Percentiles rank a stretch among this genome's conserved stretches.
These are phyloP conservation scores for Boletus coccyginus DNA, from an alignment of 768 basidiomycete species.

Conservation along the genomic window DNA sequence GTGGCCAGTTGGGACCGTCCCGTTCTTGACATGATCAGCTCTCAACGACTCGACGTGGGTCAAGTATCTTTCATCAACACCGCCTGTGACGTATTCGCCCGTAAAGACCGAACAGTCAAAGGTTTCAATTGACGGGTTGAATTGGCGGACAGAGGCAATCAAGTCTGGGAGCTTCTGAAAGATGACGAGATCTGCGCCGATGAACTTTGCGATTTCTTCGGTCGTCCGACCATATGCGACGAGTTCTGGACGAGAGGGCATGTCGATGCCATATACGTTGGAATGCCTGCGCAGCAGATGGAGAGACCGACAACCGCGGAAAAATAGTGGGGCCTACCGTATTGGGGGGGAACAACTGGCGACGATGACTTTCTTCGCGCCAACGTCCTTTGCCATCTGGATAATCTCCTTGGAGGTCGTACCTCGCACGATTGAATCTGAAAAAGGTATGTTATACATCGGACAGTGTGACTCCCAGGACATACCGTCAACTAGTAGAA, in stretches of 20 bases:
- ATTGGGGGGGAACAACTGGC: conserved; percentile 98
- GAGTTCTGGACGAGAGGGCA: conserved; percentile 93
- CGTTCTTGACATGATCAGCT: conserved; percentile 76
- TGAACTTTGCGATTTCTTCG: conserved; percentile 69
- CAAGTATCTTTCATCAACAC: conserved; percentile 83
- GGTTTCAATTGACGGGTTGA: conserved; percentile 69
- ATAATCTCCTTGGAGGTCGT: conserved; percentile 99
- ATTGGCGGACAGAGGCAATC: conserved; percentile 76
- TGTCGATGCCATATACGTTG: conserved; percentile 99
- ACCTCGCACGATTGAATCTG: conserved; percentile 97
- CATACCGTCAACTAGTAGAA: conserved; percentile 93
- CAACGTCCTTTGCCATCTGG: conserved; percentile 99
- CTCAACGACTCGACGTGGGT: conserved; percentile 69
- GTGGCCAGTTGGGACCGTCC: conserved; percentile 34
- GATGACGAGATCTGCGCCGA: conserved; percentile 94
- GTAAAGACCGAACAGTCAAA: conserved; percentile 99
- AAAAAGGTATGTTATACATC: neutral
- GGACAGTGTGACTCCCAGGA: neutral
- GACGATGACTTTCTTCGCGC: conserved; percentile 92
- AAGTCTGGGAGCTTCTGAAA: conserved; percentile 93
- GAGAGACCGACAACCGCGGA: neutral
- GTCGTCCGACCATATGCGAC: conserved; percentile 79
- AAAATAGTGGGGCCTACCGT: conserved; percentile 44
- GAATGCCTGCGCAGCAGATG: conserved; percentile 52
- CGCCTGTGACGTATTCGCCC: conserved; percentile 94